A percentile compares a stretch with the other conserved stretches of the same genome.
phyloP scores from a whole-genome alignment of 306 rosid species.

The Vigna trinervia region DNA sequence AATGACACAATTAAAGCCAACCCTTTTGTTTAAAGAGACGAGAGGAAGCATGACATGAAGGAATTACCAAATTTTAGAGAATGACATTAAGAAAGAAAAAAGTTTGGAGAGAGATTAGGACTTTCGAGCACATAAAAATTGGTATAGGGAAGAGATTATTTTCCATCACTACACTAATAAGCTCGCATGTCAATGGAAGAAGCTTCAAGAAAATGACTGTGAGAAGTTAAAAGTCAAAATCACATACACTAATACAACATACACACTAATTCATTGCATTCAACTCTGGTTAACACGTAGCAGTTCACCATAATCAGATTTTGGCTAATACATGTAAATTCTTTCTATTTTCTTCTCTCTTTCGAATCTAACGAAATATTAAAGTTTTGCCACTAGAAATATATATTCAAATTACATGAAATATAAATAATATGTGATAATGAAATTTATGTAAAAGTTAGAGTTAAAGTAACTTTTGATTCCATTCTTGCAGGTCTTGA shows the following conservation, averaged over 20 bases:
- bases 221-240: conserved; percentile 10
- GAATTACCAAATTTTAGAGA: conserved; percentile 1
- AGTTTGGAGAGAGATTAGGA: conserved; percentile 5
- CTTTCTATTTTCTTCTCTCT: not conserved
- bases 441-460: not conserved
- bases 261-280: not conserved
- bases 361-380: not conserved
- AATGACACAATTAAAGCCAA: not conserved
- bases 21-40: conserved; percentile 18
- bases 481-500: conserved; percentile 11
- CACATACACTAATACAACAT: not conserved
- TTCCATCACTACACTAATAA: not conserved
- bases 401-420: not conserved
- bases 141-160: not conserved
- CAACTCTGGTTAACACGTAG: conserved; percentile 14
- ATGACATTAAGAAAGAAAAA: not conserved
- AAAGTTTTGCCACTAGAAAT: not conserved
- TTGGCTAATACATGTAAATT: not conserved
- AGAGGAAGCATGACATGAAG: not conserved
- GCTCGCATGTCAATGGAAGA: not conserved
- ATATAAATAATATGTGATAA: not conserved
- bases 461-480: conserved; percentile 8
- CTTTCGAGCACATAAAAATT: conserved; percentile 4
- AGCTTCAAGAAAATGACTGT: conserved; percentile 5
- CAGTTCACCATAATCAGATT: conserved; percentile 27